Base-by-base conservation (phyloP, 2,329 filamentous ascomycete species). In the Didymella segeticola region DNA sequence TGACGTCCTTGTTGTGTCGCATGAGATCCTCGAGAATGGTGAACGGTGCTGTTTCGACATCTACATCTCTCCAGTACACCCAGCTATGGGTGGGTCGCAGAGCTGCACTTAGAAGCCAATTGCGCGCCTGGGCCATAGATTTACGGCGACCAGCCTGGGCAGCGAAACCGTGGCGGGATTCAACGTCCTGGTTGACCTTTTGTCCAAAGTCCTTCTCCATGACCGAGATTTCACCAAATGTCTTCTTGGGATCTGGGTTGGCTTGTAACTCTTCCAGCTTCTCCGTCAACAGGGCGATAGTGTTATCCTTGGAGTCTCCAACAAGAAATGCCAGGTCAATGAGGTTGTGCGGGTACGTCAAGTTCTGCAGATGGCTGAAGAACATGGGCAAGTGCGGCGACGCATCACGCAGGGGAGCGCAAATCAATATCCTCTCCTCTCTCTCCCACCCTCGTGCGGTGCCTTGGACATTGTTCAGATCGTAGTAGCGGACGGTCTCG, bases 191-290 rank as follows among this genome's bases (percentile, higher is more conserved):
- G 60, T 96, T 91, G 56, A 99, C 95, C 73, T 93, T 93, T 74
- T 99, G 95, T 3, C 95, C 95, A 79, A 99, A 99, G 75, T 99
- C 93, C 78, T 99, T 99, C 78, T 98, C 91, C 62, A 99, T 93
- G 56, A 99, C 95, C 0, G 91, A 96, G 53, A 99, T 95, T 78
- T 99, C 95, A 56, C 95, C 95, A 71, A 93, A 99, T 14, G 89
- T 87, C 76, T 93, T 88, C 64, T 86, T 88, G 10, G 88, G 86
- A 64, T 97, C 90, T 19, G 87, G 81, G 57, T 95, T 85, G 20
- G 85, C 86, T 77, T 99, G 95, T 12, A 97, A 83, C 33, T 87
- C 85, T 63, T 91, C 85, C 47, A 99, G 79, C 67, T 89, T 87
- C 53, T 89, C 80, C 5, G 88, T 86, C 43, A 99, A 83, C 39